These are phyloP conservation scores for Kockiozyma suomiensis DNA, from an alignment of 805 yeast species.

Conservation along the genomic window DNA sequence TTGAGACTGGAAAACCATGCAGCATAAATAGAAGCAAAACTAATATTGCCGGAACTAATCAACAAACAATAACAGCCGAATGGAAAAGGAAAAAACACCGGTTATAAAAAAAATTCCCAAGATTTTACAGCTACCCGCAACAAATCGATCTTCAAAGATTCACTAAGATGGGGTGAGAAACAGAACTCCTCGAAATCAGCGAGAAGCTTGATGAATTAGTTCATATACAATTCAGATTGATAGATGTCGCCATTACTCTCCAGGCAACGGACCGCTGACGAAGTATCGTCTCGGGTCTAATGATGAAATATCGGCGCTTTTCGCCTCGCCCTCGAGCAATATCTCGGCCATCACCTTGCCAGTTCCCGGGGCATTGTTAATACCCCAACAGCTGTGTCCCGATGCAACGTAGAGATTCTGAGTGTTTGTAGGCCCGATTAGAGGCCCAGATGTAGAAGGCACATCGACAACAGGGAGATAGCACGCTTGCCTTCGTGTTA, in stretches of 20 bases:
- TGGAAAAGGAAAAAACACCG: conserved; percentile 6
- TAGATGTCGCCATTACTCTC: conserved; percentile 3
- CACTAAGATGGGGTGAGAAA: background rate
- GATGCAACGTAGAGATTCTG: conserved; percentile 75
- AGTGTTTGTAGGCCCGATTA: conserved; percentile 91
- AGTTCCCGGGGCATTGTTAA: conserved; percentile 95
- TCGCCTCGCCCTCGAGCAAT: conserved; percentile 77
- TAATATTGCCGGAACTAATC: background rate
- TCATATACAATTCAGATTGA: background rate
- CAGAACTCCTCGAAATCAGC: background rate
- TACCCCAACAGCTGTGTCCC: conserved; percentile 99
- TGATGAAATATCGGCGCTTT: conserved; percentile 75
- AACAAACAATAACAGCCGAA: conserved; percentile 2
- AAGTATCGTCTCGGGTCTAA: conserved; percentile 86
- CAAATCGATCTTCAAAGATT: background rate
- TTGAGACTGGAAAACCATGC: background rate
- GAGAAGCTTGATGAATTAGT: background rate
- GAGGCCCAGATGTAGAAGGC: conserved; percentile 89
- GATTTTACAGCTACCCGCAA: conserved; percentile 5
- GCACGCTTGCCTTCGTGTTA: conserved; percentile 88
- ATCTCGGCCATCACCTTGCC: conserved; percentile 92
- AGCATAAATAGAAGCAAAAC: background rate
- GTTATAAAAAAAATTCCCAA: conserved; percentile 4
- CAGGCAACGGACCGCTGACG: conserved; percentile 43
- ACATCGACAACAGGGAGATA: conserved; percentile 92